Base-by-base conservation (phyloP, 345 rosid genomes). In the Durio zibethinus region DNA sequence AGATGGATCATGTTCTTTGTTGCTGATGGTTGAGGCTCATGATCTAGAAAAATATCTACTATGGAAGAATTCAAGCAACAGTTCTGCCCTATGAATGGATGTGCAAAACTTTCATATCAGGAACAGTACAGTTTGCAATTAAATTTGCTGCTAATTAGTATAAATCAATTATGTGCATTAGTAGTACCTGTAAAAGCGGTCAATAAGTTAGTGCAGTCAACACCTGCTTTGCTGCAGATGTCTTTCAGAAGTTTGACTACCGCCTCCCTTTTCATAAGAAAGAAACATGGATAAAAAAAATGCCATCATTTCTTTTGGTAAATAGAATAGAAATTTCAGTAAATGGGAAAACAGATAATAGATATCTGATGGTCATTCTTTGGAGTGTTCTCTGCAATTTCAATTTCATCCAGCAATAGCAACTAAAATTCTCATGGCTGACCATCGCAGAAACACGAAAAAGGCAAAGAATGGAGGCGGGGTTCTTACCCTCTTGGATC, bases 1-100 rank as follows among this genome's bases (percentile, higher is more conserved):
- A 89, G 18, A 80, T 89, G 94, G 80, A 90, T 75, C 87, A 89
- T 82, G 84, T 87, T 90, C 85, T 87, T 89, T 8, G 82, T 86
- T 20, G 86, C 64, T 11, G 90, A 81, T 40, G 92, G 61, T 75
- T 86, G 94, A 48, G 89, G 91, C 43, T 84, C 90, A 57, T 89
- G 84, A 18, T 86, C 82, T 2, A 89, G 84, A 68, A 87, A 85
- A 11, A 74, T 50, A 10, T 82, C 72, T 18, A 87, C 74, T 38
- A 81, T 61, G 56, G 81, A 80, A 66, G 89, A 52, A 64, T 86
- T 84, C 67, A 90, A 81, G 83, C 92, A 87, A 82, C 94, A 90
- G 76, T 90, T 89, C 36, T 80, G 80, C 23, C 94, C 92, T 90
- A 52, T 18, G 57, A 64, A 23, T n/a, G 53, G 33, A 27, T 10